A percentile compares a stretch with the other conserved stretches of the same genome.
Conservation (phyloP, 257 asterid species). For the Primulina tabacum region DNA sequence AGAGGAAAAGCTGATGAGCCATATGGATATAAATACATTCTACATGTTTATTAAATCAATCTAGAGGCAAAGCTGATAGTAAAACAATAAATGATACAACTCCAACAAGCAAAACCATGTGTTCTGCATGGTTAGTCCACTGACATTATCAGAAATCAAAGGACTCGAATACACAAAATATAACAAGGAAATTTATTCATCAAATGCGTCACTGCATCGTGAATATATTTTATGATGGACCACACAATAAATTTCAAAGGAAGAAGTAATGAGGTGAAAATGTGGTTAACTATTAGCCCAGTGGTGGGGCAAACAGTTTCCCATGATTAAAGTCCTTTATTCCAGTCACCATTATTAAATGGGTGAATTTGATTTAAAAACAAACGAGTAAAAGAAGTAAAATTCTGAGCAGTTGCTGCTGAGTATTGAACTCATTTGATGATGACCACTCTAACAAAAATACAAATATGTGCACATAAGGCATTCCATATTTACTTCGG, state of each 20-base stretch:
- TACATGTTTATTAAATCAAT: constrained; percentile 10
- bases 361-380: not conserved
- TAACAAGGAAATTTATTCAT: not conserved
- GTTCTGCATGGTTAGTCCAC: constrained; percentile 15
- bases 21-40: constrained; percentile 8
- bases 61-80: constrained; percentile 21
- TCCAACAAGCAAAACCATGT: not conserved
- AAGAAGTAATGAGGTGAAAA: not conserved
- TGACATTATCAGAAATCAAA: constrained; percentile 4
- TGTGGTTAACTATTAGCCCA: not conserved
- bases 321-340: not conserved
- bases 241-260: not conserved
- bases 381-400: not conserved
- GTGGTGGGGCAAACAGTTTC: not conserved
- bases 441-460: constrained; percentile 9
- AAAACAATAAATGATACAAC: not conserved
- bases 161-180: not conserved
- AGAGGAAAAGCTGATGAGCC: constrained; percentile 21
- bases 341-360: not conserved
- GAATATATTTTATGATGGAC: constrained; percentile 9
- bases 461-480: not conserved
- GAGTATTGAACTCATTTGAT: constrained; percentile 8
- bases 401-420: not conserved
- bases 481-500: constrained; percentile 16
- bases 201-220: not conserved